Conservation (phyloP, 1,284 basidiomycete species). For the Microbotryomycetes sp. region DNA sequence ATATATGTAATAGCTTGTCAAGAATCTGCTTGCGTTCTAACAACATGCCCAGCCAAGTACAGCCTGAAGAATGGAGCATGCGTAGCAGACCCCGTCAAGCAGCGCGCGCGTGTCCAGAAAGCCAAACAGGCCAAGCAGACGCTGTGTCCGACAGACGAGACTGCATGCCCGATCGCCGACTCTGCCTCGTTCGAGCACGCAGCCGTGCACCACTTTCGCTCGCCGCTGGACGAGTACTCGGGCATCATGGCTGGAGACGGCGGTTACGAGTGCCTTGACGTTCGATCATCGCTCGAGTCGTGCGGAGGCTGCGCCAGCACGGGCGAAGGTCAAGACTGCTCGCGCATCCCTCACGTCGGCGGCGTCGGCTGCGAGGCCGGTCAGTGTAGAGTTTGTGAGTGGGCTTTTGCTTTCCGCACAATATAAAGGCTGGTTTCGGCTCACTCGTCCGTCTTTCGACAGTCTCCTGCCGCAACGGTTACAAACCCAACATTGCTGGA, state of each 20-base stretch:
- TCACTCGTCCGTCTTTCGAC: background rate
- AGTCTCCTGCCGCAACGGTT: conserved; percentile 36
- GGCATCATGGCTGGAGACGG: conserved; percentile 19
- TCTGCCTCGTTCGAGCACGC: conserved; percentile 25
- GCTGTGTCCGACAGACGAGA: conserved; percentile 30
- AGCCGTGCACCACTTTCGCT: conserved; percentile 15
- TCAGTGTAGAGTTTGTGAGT: conserved; percentile 30
- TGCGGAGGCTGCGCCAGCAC: conserved; percentile 66
- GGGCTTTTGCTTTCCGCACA: background rate
- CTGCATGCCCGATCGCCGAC: conserved; percentile 32
- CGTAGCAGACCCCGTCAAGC: background rate
- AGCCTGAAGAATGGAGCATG: conserved; percentile 5
- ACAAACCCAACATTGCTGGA: conserved; percentile 9
- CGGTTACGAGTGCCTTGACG: conserved; percentile 44
- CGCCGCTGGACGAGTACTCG: conserved; percentile 7
- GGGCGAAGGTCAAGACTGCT: conserved; percentile 63
- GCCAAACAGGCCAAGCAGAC: conserved; percentile 8
- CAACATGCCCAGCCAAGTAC: conserved; percentile 7
- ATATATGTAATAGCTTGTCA: conserved; percentile 8
- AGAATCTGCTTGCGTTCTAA: conserved; percentile 1
- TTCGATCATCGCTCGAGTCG: conserved; percentile 39
- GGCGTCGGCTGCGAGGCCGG: conserved; percentile 49
- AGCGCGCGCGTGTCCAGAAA: conserved; percentile 14
- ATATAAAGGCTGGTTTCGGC: background rate
- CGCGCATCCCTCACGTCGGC: conserved; percentile 54